A percentile compares a stretch with the other conserved stretches of the same genome.
phyloP scores from a whole-genome alignment of 306 rosid species.

The Dalbergia oliveri region DNA sequence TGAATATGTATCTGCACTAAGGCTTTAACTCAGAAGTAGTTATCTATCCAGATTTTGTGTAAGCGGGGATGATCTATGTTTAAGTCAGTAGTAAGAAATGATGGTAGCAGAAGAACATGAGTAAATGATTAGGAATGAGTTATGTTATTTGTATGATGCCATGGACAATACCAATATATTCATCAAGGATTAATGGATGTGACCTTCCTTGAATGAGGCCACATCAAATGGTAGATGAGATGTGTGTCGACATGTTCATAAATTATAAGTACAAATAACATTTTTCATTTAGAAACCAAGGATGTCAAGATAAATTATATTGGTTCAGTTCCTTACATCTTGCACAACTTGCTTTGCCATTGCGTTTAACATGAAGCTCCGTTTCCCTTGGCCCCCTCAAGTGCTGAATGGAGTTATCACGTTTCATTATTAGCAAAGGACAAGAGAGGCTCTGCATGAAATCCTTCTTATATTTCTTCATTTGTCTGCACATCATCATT shows the following conservation, averaged over 20 bases:
- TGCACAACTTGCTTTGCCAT: constrained; percentile 17
- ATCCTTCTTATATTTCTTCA: constrained; percentile 65
- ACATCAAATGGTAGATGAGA: too few relatives aligned
- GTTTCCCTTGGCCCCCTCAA: constrained; percentile 61
- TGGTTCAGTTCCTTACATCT: constrained; percentile 62
- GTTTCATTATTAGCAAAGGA: constrained; percentile 58
- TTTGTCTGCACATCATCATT: constrained; percentile 55
- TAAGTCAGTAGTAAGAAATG: neutral
- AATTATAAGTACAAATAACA: too few relatives aligned
- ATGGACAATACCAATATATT: too few relatives aligned
- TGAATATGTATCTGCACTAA: neutral
- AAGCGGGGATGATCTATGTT: neutral
- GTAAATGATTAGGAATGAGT: neutral
- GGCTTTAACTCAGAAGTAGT: too few relatives aligned
- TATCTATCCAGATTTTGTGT: neutral
- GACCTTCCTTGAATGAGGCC: too few relatives aligned
- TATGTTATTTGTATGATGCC: too few relatives aligned
- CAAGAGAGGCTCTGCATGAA: constrained; percentile 63
- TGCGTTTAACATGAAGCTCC: constrained; percentile 10
- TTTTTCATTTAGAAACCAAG: too few relatives aligned
- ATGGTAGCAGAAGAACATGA: neutral
- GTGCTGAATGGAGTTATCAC: constrained; percentile 48
- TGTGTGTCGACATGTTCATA: too few relatives aligned
- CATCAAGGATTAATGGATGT: too few relatives aligned
- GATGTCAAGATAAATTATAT: constrained; percentile 33